Conservation (phyloP, 2,329 filamentous ascomycete species). For the Aspergillus ochraceoroseus region DNA sequence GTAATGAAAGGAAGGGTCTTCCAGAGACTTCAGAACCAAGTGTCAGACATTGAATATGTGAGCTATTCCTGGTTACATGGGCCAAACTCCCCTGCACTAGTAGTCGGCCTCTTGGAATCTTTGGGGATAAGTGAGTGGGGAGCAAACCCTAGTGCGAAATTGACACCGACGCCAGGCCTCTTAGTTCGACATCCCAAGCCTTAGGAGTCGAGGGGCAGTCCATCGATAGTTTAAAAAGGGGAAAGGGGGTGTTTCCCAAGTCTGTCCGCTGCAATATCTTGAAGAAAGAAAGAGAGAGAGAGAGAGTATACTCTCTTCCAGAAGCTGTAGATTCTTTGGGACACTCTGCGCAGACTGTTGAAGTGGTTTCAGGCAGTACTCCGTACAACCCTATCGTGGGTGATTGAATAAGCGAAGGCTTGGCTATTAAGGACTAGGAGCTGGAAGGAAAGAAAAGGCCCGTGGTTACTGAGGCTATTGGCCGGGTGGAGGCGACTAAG, state of each 20-base stretch:
- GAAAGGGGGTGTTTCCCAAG: no score
- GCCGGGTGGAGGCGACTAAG: conserved; percentile 16
- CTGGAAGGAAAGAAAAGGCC: no score
- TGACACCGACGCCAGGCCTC: conserved; percentile 18
- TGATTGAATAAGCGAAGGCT: conserved; percentile 7
- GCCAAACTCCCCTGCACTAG: no score
- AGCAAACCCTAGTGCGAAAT: conserved; percentile 18
- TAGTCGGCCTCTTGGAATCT: conserved; percentile 4
- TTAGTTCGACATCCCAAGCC: conserved; percentile 3
- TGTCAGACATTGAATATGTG: conserved; percentile 21
- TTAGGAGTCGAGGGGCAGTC: conserved; percentile 8
- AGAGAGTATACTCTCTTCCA: no score
- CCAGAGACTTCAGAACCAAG: conserved; percentile 21
- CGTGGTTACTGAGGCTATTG: conserved; percentile 10
- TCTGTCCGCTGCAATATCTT: no score
- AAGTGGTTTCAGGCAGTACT: conserved; percentile 5
- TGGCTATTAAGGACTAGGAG: no score
- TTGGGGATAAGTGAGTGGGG: conserved; percentile 9
- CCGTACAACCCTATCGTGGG: no score
- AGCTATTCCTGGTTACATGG: conserved; percentile 15
- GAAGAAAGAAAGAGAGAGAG: no score
- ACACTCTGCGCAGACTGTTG: not conserved
- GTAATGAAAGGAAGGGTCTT: conserved; percentile 23
- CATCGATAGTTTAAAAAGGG: not conserved
- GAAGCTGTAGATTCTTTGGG: no score